Conservation (phyloP, 2,329 filamentous ascomycete species). For the Phialophora macrospora region DNA sequence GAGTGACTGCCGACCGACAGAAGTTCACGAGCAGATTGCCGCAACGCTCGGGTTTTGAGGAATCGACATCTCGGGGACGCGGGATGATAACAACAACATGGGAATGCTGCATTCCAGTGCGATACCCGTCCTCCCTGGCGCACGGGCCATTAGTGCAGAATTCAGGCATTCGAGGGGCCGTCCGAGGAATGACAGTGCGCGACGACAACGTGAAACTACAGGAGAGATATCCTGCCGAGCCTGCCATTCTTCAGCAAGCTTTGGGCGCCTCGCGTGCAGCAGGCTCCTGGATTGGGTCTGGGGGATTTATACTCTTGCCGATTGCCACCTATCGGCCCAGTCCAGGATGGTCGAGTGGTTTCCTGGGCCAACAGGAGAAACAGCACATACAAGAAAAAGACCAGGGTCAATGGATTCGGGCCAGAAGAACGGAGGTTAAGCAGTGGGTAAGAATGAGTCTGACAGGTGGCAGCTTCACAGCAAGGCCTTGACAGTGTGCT, state of each 20-base stretch:
- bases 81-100: slow-evolving; percentile 31
- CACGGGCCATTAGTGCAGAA: slow-evolving; percentile 22
- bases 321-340: neutral
- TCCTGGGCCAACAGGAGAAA: neutral
- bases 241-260: slow-evolving; percentile 12
- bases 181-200: slow-evolving; percentile 27
- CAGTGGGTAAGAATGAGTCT: neutral
- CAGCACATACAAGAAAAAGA: neutral
- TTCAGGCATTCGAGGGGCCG: slow-evolving; percentile 17
- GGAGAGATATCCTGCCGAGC: slow-evolving; percentile 1
- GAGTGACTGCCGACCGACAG: slow-evolving; percentile 32
- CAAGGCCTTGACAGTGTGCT: neutral
- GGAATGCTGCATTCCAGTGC: slow-evolving; percentile 39
- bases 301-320: neutral
- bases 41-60: slow-evolving; percentile 29
- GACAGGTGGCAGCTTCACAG: neutral
- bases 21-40: slow-evolving; percentile 18
- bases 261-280: neutral
- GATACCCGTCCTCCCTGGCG: slow-evolving; percentile 20
- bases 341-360: neutral
- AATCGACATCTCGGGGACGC: slow-evolving; percentile 6
- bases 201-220: neutral
- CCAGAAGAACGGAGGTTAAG: neutral
- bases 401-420: neutral
- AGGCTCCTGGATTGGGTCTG: neutral